phyloP scores from a whole-genome alignment of 2,329 filamentous ascomycete species.

The Magnaporthales sp. region DNA sequence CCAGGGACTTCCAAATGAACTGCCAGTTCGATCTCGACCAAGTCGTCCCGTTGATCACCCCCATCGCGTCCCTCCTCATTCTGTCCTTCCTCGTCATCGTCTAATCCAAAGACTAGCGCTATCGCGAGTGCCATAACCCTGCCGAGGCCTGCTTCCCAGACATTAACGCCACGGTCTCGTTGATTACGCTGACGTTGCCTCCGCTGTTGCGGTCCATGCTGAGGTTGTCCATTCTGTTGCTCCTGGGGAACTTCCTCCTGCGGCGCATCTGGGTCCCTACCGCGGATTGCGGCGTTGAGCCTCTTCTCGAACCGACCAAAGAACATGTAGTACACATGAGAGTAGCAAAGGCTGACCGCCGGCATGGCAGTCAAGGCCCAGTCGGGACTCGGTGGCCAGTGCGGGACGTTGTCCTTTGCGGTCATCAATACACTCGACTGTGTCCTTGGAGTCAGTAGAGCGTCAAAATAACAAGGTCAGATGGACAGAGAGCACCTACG shows the following conservation, averaged over 20 bases:
- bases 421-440: constrained; percentile 40
- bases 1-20: constrained; percentile 1
- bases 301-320: constrained; percentile 37
- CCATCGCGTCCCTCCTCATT: constrained; percentile 29
- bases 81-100: constrained; percentile 14
- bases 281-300: constrained; percentile 29
- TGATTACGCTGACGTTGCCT: background rate
- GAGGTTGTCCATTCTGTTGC: background rate
- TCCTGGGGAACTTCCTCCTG: background rate
- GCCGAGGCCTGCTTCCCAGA: constrained; percentile 17
- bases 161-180: constrained; percentile 12
- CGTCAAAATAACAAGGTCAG: background rate
- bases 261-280: constrained; percentile 12
- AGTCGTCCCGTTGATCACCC: constrained; percentile 15
- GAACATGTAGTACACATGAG: constrained; percentile 36
- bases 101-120: background rate
- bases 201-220: background rate
- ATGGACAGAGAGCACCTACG: constrained; percentile 20
- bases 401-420: constrained; percentile 33
- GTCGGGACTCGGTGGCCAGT: constrained; percentile 45
- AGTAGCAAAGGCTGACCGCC: constrained; percentile 28
- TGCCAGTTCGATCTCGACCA: constrained; percentile 6
- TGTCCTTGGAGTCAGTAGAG: background rate
- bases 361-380: constrained; percentile 43
- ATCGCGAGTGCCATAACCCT: constrained; percentile 7